Base-by-base conservation (phyloP, 106 monocot genomes). In the Cymbidium sinense region DNA sequence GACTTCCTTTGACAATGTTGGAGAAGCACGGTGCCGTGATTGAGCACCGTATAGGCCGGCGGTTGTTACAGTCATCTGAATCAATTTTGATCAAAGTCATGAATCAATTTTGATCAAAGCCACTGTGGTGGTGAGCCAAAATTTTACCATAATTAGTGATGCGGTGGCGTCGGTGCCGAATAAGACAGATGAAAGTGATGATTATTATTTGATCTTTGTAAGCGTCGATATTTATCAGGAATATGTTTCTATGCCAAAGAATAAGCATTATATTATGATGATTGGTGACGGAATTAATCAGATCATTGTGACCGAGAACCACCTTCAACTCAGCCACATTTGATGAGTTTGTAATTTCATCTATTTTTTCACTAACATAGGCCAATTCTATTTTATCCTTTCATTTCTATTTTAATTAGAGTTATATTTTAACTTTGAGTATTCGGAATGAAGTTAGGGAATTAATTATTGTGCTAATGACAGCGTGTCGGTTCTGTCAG, bases 211-310 rank as follows among this genome's bases (percentile, higher is more conserved):
- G 81, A 84, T 93, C 12, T 73, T 87, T 31, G 82, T 93, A 7
- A 73, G 18, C 0, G 87, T 85, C 7, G 92, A 86, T 1, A 81
- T 93, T 11, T 93, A 93, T 51, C 51, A 85, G 50, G 92, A 93
- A 84, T 87, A 93, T 64, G 86, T 93, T 12, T 41, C 70, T 10
- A 74, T 87, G 50, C 80, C 87, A 1, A 83, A 81, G 64, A 81
- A 93, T 72, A 89, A 85, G 84, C 85, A 33, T 74, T 87, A 89
- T 47, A 0, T 93, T 29, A 87, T 89, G 85, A 87, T 93, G 92
- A 78, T 93, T 37, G 92, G 92, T 21, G 86, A 89, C n/a, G 89
- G 92, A 2, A 87, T 89, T 55, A 84, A 87, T 43, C 83, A 76
- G 82, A 93, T 89, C 3, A 75, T 89, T 28, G 70, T 93, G 76